A percentile compares a stretch with the other conserved stretches of the same genome.
phyloP scores from a whole-genome alignment of 208 protist species.

The Trypanosoma caninum region DNA sequence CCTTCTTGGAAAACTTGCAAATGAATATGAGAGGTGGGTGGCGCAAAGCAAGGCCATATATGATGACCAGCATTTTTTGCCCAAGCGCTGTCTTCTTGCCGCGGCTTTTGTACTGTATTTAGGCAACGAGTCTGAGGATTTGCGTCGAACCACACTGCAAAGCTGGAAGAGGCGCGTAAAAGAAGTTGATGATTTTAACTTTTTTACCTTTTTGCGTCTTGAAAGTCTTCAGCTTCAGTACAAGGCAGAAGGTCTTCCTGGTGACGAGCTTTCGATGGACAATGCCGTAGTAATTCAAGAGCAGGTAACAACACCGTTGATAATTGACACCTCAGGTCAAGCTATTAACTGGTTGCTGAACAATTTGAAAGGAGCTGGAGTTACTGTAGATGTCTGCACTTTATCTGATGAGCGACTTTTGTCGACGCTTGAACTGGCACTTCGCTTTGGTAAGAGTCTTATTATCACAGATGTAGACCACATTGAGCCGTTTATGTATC shows the following conservation, averaged over 20 bases:
- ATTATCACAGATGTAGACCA: slow-evolving; percentile 95
- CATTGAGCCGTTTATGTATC: slow-evolving; percentile 96
- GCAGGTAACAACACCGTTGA: slow-evolving; percentile 88
- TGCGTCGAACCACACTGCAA: slow-evolving; percentile 49
- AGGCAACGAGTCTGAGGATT: slow-evolving; percentile 86
- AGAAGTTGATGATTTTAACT: slow-evolving; percentile 77
- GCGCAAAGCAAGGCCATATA: slow-evolving; percentile 82
- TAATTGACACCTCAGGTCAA: slow-evolving; percentile 95
- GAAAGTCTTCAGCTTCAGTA: slow-evolving; percentile 95
- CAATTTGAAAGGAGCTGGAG: slow-evolving; percentile 75
- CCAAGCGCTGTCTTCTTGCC: slow-evolving; percentile 82
- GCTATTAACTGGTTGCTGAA: slow-evolving; percentile 91
- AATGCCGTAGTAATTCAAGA: slow-evolving; percentile 97
- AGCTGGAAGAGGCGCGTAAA: slow-evolving; percentile 87
- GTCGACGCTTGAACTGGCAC: slow-evolving; percentile 94
- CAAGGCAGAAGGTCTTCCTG: slow-evolving; percentile 94
- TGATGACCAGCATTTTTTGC: slow-evolving; percentile 66
- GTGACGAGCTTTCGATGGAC: slow-evolving; percentile 96
- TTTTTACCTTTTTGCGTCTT: slow-evolving; percentile 92
- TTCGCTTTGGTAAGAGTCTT: slow-evolving; percentile 98
- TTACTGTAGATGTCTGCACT: slow-evolving; percentile 86
- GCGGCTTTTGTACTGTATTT: slow-evolving; percentile 95
- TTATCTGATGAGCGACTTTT: slow-evolving; percentile 93
- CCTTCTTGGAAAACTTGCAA: slow-evolving; percentile 94
- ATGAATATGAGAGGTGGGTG: slow-evolving; percentile 94